These are phyloP conservation scores for Aspergillus bridgeri DNA, from an alignment of 495 filamentous ascomycete species.

Conservation along the genomic window DNA sequence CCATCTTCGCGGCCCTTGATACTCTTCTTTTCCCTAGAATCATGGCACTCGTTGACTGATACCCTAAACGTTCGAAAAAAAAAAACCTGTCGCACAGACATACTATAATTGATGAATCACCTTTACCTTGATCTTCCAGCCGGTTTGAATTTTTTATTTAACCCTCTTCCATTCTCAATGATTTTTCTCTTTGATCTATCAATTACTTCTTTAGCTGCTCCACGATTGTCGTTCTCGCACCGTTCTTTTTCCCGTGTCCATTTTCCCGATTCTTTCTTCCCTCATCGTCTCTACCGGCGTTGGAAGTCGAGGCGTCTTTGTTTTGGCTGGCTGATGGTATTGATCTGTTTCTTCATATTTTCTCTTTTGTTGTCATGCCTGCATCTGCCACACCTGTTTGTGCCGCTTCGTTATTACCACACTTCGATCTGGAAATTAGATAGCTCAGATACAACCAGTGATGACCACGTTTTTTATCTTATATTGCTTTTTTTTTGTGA, in stretches of 20 bases:
- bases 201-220: conserved; percentile 8
- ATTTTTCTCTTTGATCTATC: conserved; percentile 18
- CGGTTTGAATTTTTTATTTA: conserved; percentile 12
- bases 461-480: conserved; percentile 14
- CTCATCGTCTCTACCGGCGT: conserved; percentile 45
- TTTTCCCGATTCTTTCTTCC: conserved; percentile 34
- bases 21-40: not conserved
- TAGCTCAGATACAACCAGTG: conserved; percentile 26
- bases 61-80: conserved; percentile 8
- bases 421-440: conserved; percentile 18
- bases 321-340: conserved; percentile 42
- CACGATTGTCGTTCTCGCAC: not conserved
- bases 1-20: not conserved
- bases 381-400: conserved; percentile 17
- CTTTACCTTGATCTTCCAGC: conserved; percentile 11
- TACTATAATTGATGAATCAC: conserved; percentile 4
- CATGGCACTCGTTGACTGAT: conserved; percentile 10
- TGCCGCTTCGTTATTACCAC: conserved; percentile 21
- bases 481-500: not conserved
- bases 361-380: conserved; percentile 20
- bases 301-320: conserved; percentile 47
- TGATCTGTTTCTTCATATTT: conserved; percentile 29
- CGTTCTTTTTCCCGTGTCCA: conserved; percentile 19
- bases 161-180: conserved; percentile 26
- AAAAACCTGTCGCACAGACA: conserved; percentile 3